Base-by-base conservation (phyloP, 306 rosid genomes). In the Ochetophila trinervis region DNA sequence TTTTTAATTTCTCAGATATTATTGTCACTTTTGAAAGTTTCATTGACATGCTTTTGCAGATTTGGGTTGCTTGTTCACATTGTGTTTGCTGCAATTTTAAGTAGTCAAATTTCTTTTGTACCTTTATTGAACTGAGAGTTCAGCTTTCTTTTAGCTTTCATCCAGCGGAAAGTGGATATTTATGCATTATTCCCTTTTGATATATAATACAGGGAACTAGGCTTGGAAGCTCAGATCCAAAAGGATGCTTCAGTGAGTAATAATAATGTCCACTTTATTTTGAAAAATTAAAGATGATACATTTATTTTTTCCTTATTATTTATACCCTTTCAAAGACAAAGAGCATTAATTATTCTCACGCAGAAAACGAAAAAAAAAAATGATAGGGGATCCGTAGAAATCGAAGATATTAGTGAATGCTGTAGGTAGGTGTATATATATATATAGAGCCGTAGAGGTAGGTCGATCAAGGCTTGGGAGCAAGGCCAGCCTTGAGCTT, bases 221-320 rank as follows among this genome's bases (percentile, higher is more conserved):
- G 65, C 97, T 93, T 30, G 99, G 99, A 62, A 93, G 99, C 82
- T 87, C 99, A 68, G 99, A 93, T 68, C 99, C 99, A 56, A 93
- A 93, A 66, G 99, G 99, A 70, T 93, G 99, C 81, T 84, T 93
- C 90, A 88, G 98, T 91, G 79, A 87, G 98, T 88, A 64, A 23
- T 58, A 68, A 57, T 62, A 50, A 45, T 10, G 23, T 36, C 56
- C 21, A 49, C 66, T 53, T 68, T 36, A 55, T 78, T 65, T 45
- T 50, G 73, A 66, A 67, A n/a, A n/a, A n/a, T n/a, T n/a, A n/a
- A n/a, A n/a, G n/a, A n/a, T n/a, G n/a, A n/a, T n/a, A n/a, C n/a
- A n/a, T n/a, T n/a, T n/a, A n/a, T n/a, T n/a, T n/a, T n/a, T n/a
- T n/a, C n/a, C n/a, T 27, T 27, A 27, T 4, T 27, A 27, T 27